Percentiles rank a stretch among this genome's conserved stretches.
These are phyloP conservation scores for Nymphaea colorata DNA, from an alignment of 164 flowering plant species.

Conservation along the genomic window DNA sequence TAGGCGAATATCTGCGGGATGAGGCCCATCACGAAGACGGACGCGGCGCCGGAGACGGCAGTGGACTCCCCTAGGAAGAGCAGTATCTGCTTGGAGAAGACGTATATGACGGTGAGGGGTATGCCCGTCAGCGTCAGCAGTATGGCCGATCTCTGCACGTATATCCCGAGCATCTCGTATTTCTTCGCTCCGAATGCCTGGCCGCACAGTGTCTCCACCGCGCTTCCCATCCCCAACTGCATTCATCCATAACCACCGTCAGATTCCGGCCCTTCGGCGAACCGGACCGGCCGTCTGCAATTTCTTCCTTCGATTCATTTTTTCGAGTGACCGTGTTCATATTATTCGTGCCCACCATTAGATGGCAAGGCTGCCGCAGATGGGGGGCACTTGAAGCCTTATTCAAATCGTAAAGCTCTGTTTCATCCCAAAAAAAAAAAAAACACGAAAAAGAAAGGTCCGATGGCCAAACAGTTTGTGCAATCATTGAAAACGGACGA, in stretches of 20 bases:
- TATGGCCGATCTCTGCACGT: conserved; percentile 13
- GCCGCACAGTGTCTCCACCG: conserved; percentile 35
- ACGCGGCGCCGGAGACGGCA: conserved; percentile 27
- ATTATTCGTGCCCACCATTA: too few relatives aligned
- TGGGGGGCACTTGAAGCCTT: too few relatives aligned
- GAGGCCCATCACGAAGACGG: conserved; percentile 39
- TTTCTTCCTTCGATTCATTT: too few relatives aligned
- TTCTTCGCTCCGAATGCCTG: conserved; percentile 31
- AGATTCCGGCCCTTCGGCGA: too few relatives aligned
- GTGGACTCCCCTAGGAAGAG: conserved; percentile 31
- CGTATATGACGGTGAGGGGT: conserved; percentile 27
- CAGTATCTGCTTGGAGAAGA: conserved; percentile 27
- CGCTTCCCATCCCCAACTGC: conserved; percentile 42
- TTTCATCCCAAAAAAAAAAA: too few relatives aligned
- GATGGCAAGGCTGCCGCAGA: too few relatives aligned
- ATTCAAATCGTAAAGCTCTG: too few relatives aligned
- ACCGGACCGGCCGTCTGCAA: too few relatives aligned
- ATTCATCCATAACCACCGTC: background rate
- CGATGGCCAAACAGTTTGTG: too few relatives aligned
- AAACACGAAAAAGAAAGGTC: too few relatives aligned
- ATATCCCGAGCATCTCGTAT: conserved; percentile 28
- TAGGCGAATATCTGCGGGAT: conserved; percentile 59
- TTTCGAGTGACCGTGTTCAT: too few relatives aligned
- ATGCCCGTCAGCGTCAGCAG: conserved; percentile 9
- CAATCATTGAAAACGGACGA: too few relatives aligned